phyloP scores from a whole-genome alignment of 805 yeast genomes.

The Starmerella stigmatis region DNA sequence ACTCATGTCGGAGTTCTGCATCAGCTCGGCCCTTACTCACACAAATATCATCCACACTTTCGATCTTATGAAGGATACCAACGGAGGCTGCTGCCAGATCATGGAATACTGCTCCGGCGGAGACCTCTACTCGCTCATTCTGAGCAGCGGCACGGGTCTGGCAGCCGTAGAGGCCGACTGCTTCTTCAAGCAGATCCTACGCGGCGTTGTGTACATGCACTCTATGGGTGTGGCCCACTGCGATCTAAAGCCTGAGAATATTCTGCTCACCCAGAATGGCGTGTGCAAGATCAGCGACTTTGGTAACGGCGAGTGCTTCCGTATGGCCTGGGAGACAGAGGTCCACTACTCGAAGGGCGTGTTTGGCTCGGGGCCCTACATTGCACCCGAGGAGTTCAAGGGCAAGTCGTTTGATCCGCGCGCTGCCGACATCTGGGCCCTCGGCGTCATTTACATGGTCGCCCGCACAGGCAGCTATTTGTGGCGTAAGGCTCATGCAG shows the following conservation, averaged over 20 bases:
- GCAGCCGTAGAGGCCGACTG: slow-evolving; percentile 72
- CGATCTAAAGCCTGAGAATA: slow-evolving; percentile 82
- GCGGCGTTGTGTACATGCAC: slow-evolving; percentile 78
- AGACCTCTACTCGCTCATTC: slow-evolving; percentile 54
- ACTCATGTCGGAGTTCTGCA: slow-evolving; percentile 82
- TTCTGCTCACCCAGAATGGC: slow-evolving; percentile 58
- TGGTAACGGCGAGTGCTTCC: slow-evolving; percentile 83
- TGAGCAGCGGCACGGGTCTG: slow-evolving; percentile 43
- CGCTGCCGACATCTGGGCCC: slow-evolving; percentile 79
- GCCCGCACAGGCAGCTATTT: slow-evolving; percentile 88
- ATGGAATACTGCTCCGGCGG: slow-evolving; percentile 95
- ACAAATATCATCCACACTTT: slow-evolving; percentile 66
- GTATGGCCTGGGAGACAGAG: slow-evolving; percentile 78
- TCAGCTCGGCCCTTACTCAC: slow-evolving; percentile 65
- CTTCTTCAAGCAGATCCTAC: slow-evolving; percentile 72
- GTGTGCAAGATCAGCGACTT: slow-evolving; percentile 68
- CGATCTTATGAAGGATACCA: slow-evolving; percentile 67
- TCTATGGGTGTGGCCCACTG: slow-evolving; percentile 89
- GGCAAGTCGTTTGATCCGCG: slow-evolving; percentile 58
- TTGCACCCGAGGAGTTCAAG: slow-evolving; percentile 78
- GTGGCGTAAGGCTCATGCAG: slow-evolving; percentile 70
- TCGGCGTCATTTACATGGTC: slow-evolving; percentile 66
- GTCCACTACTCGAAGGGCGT: slow-evolving; percentile 61
- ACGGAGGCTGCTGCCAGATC: slow-evolving; percentile 70
- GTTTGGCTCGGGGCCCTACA: slow-evolving; percentile 82